Percentiles rank a stretch among this genome's conserved stretches.
Conservation (phyloP, 2,329 filamentous ascomycete species). For the Beauveria caledonica region DNA sequence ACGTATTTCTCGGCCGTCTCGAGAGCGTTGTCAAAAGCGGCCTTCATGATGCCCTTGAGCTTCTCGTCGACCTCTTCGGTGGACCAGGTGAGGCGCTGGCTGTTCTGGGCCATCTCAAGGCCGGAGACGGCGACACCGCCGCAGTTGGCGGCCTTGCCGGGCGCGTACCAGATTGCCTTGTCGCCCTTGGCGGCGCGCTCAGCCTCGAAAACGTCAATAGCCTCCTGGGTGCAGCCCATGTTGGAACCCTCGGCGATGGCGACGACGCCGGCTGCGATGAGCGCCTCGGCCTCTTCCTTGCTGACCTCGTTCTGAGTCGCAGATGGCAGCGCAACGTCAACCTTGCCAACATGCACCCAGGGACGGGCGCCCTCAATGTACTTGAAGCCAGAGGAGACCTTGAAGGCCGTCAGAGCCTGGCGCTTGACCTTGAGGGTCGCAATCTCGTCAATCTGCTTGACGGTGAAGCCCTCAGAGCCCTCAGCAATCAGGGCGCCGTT, state of each 20-base stretch:
- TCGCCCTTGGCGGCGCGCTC: slow-evolving; percentile 61
- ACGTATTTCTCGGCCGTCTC: slow-evolving; percentile 87
- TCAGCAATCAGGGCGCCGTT: slow-evolving; percentile 74
- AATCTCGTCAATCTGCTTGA: slow-evolving; percentile 71
- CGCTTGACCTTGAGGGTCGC: slow-evolving; percentile 80
- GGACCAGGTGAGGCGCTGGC: slow-evolving; percentile 76
- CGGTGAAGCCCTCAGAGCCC: slow-evolving; percentile 62
- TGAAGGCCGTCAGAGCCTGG: slow-evolving; percentile 69
- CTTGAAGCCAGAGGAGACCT: slow-evolving; percentile 57
- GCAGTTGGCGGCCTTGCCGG: slow-evolving; percentile 94
- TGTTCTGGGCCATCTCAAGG: slow-evolving; percentile 99
- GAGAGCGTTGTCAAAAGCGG: slow-evolving; percentile 82
- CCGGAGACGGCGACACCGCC: slow-evolving; percentile 96
- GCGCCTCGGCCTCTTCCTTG: slow-evolving; percentile 76
- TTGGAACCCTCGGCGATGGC: slow-evolving; percentile 96
- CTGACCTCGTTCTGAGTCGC: slow-evolving; percentile 98
- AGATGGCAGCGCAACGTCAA: slow-evolving; percentile 86
- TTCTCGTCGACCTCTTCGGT: slow-evolving; percentile 82
- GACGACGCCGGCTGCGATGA: slow-evolving; percentile 67
- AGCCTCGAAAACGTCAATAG: slow-evolving; percentile 87
- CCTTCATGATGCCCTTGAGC: slow-evolving; percentile 92
- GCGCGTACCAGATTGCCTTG: slow-evolving; percentile 84
- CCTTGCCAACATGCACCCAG: slow-evolving; percentile 81
- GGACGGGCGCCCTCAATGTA: slow-evolving; percentile 84
- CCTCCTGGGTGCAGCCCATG: slow-evolving; percentile 97